phyloP scores from a whole-genome alignment of 2,329 filamentous ascomycete genomes.

The Penicillium decumbens region DNA sequence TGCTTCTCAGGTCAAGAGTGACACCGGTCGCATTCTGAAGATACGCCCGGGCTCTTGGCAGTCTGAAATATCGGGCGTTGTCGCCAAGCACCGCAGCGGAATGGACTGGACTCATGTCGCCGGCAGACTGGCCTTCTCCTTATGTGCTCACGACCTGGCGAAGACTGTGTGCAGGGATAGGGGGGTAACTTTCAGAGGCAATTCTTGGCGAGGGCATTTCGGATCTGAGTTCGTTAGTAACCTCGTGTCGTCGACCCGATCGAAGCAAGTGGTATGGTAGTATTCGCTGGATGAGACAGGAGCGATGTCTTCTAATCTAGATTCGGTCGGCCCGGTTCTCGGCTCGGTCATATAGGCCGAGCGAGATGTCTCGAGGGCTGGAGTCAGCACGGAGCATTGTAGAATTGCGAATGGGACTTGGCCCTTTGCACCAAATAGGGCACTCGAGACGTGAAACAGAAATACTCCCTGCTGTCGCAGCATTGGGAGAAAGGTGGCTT shows the following conservation, averaged over 20 bases:
- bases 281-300: not conserved
- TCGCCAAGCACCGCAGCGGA: constrained; percentile 12
- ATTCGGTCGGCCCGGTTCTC: not conserved
- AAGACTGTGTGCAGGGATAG: not conserved
- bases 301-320: not conserved
- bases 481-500: not conserved
- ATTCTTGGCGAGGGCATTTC: not conserved
- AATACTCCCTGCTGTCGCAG: not conserved
- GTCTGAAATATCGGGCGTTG: constrained; percentile 6
- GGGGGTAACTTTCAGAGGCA: not conserved
- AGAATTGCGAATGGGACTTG: not conserved
- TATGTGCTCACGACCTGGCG: not conserved
- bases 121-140: not conserved
- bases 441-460: not conserved
- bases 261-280: not conserved
- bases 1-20: not conserved
- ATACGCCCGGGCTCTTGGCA: constrained; percentile 8
- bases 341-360: not conserved
- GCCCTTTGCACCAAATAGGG: not conserved
- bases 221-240: not conserved
- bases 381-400: not conserved
- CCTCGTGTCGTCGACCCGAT: not conserved
- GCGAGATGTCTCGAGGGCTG: not conserved
- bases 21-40: constrained; percentile 16
- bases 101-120: not conserved